A percentile compares a stretch with the other conserved stretches of the same genome.
These are phyloP conservation scores for Myotisia sp. DNA, from an alignment of 2,329 filamentous ascomycete genomes.

Conservation along the genomic window DNA sequence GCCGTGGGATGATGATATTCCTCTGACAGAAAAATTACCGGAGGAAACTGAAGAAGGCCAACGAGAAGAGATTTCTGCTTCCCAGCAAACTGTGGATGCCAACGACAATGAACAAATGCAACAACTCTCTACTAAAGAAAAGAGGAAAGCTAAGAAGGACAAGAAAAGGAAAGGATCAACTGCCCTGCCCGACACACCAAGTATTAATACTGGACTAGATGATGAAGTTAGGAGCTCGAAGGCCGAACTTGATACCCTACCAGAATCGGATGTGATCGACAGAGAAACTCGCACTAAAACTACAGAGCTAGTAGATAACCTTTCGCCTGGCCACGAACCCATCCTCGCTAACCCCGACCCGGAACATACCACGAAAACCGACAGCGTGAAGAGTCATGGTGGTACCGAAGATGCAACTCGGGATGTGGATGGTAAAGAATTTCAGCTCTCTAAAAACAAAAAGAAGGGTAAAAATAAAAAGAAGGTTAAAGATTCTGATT, in stretches of 20 bases:
- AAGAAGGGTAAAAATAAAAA: constrained; percentile 23
- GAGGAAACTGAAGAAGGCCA: not conserved
- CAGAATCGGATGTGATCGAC: too few relatives aligned
- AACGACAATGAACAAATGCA: constrained; percentile 20
- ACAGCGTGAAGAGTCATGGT: not conserved
- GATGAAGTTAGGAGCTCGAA: not conserved
- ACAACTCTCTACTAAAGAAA: constrained; percentile 19
- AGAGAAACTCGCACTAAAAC: not conserved
- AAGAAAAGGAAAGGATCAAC: constrained; percentile 21
- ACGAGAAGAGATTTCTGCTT: too few relatives aligned
- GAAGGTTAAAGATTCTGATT: constrained; percentile 26
- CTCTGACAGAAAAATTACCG: not conserved
- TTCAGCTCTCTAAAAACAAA: constrained; percentile 30
- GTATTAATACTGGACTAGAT: constrained; percentile 7
- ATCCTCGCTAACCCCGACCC: not conserved
- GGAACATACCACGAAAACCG: not conserved
- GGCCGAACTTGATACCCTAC: not conserved
- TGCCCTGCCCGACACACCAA: too few relatives aligned
- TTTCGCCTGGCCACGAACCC: not conserved
- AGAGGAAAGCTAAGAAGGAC: constrained; percentile 37
- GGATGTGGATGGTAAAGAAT: constrained; percentile 33
- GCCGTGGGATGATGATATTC: constrained; percentile 8
- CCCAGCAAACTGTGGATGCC: constrained; percentile 11
- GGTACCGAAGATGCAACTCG: not conserved
- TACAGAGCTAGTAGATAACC: not conserved